Percentiles rank a stretch among this genome's conserved stretches.
phyloP scores from a whole-genome alignment of 202 grass and related monocot genomes.

The Cymbopogon flexuosus region DNA sequence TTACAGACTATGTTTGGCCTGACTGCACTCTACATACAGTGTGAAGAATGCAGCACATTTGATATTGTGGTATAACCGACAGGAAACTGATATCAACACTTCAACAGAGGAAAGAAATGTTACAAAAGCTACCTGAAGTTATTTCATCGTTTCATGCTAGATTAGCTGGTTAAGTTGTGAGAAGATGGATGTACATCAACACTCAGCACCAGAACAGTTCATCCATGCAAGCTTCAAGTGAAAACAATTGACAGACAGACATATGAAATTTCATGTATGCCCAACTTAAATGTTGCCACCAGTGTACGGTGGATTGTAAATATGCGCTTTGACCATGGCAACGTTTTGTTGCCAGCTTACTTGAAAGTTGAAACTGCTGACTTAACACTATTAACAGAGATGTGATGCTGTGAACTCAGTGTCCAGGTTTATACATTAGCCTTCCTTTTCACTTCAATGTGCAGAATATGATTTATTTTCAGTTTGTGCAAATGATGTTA shows the following conservation, averaged over 20 bases:
- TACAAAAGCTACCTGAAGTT: neutral
- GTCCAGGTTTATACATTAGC: neutral
- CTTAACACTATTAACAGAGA: neutral
- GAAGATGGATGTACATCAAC: slow-evolving; percentile 1
- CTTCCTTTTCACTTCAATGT: slow-evolving; percentile 12
- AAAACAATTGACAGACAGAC: neutral
- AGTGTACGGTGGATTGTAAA: slow-evolving; percentile 17
- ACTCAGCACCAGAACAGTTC: neutral
- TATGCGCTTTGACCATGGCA: neutral
- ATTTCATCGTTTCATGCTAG: neutral
- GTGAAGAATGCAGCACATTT: slow-evolving; percentile 61
- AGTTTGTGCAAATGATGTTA: neutral
- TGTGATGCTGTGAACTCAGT: slow-evolving; percentile 7
- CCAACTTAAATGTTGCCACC: neutral
- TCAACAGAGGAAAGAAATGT: neutral
- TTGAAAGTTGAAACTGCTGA: neutral
- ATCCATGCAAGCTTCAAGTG: neutral
- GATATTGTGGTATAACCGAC: slow-evolving; percentile 72
- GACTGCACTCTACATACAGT: slow-evolving; percentile 77
- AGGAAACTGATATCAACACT: neutral
- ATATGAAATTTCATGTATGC: neutral
- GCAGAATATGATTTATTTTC: neutral
- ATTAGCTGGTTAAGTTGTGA: slow-evolving; percentile 12
- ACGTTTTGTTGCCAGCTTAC: slow-evolving; percentile 19
- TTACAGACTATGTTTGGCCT: slow-evolving; percentile 67